Conservation (phyloP, 768 basidiomycete genomes). For the Lactarius evosmus region DNA sequence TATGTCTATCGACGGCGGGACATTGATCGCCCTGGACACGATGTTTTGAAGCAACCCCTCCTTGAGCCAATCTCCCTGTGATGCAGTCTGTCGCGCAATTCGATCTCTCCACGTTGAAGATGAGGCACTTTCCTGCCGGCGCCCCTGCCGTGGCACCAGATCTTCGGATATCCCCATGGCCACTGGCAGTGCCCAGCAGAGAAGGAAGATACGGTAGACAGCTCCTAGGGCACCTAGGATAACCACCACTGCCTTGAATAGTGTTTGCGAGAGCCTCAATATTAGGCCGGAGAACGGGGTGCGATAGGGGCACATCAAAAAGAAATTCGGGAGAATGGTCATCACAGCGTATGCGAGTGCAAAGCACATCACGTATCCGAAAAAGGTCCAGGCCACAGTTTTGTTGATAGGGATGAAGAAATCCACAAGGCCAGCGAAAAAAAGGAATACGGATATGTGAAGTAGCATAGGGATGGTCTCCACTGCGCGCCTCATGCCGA, state of each 20-base stretch:
- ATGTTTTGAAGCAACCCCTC: neutral
- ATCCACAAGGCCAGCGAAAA: neutral
- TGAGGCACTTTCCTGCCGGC: too few species aligned
- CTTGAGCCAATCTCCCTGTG: neutral
- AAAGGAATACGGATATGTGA: constrained; percentile 1
- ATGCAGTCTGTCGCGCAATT: neutral
- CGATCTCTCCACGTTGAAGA: neutral
- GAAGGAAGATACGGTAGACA: too few species aligned
- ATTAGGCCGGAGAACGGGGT: neutral
- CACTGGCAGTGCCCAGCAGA: too few species aligned
- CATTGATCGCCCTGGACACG: neutral
- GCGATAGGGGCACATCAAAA: constrained; percentile 4
- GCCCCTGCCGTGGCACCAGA: too few species aligned
- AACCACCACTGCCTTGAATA: too few species aligned
- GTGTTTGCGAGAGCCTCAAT: neutral
- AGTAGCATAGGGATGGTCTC: neutral
- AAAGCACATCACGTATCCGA: neutral
- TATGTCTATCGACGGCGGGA: neutral
- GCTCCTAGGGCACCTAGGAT: too few species aligned
- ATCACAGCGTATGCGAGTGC: neutral
- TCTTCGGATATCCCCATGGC: neutral
- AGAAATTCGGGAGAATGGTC: constrained; percentile 1
- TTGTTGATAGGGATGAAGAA: constrained; percentile 1
- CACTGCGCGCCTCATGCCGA: neutral
- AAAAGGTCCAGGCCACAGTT: neutral